Evolutionary conservation across 192 early-diverging fungal genomes (phyloP).

Genomic region (Coemansia umbellata): DNA sequence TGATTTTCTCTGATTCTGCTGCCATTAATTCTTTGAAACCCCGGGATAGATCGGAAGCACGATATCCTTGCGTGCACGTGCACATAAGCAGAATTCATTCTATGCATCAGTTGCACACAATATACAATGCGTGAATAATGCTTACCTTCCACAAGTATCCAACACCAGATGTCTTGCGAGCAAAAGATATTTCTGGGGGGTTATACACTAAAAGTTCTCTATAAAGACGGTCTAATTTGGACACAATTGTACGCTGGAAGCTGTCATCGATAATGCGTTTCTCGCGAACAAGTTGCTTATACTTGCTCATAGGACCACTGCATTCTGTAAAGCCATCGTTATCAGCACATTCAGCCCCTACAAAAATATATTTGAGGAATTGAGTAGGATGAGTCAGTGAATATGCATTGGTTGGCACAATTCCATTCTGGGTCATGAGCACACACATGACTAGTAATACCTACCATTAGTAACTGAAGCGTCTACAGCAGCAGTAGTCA

Average conservation of each 20-base stretch:
- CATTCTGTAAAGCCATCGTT: neutral
- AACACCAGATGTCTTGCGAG: neutral
- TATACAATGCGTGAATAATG: too few relatives aligned
- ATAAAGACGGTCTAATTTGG: constrained; percentile 62
- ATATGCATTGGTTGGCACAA: too few relatives aligned
- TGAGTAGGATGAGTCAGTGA: too few relatives aligned
- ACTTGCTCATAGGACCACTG: constrained; percentile 26
- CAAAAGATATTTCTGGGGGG: constrained; percentile 34
- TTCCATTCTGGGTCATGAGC: too few relatives aligned
- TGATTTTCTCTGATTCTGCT: neutral
- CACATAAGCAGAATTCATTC: neutral
- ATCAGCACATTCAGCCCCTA: too few relatives aligned
- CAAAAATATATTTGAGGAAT: too few relatives aligned
- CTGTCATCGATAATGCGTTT: constrained; percentile 61
- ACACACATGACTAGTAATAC: too few relatives aligned
- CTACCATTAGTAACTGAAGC: too few relatives aligned
- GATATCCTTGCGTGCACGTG: neutral
- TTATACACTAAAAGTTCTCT: constrained; percentile 57
- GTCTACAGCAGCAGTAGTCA: too few relatives aligned
- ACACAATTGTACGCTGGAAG: constrained; percentile 67
- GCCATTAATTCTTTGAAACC: neutral
- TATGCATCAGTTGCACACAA: too few relatives aligned
- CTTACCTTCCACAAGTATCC: constrained; percentile 40
- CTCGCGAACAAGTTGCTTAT: constrained; percentile 42
- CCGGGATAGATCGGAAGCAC: neutral